A percentile compares a stretch with the other conserved stretches of the same genome.
phyloP scores from a whole-genome alignment of 148 eudicot species.

The Tetragonia tetragonoides region DNA sequence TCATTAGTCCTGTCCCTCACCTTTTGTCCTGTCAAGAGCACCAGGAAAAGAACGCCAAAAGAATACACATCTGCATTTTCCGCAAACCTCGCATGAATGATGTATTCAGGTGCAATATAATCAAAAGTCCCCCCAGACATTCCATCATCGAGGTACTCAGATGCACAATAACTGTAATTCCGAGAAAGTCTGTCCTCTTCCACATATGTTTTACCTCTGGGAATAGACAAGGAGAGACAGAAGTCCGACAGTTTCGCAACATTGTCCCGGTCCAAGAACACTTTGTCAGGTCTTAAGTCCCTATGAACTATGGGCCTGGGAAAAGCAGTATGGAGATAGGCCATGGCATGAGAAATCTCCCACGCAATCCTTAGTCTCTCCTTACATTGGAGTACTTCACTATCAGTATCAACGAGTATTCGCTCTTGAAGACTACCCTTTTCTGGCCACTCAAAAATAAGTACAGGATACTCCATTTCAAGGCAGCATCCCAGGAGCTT shows the following conservation, averaged over 20 bases:
- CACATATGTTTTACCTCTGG: neutral
- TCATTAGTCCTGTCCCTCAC: neutral
- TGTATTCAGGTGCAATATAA: no score
- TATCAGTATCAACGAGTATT: neutral
- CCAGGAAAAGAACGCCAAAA: slow-evolving; percentile 7
- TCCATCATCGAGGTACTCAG: neutral
- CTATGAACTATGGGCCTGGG: slow-evolving; percentile 6
- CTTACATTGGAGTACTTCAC: neutral
- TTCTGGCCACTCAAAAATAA: neutral
- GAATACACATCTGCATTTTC: slow-evolving; percentile 3
- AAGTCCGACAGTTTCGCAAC: slow-evolving; percentile 1
- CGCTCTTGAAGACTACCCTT: neutral
- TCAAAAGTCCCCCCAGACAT: no score
- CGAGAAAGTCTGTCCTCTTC: neutral
- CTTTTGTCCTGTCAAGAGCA: slow-evolving; percentile 9
- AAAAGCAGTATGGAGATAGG: slow-evolving; percentile 14
- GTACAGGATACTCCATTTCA: neutral
- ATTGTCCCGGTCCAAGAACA: neutral
- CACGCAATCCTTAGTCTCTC: neutral
- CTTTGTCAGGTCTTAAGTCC: neutral
- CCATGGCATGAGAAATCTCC: slow-evolving; percentile 1
- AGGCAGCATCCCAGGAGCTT: neutral
- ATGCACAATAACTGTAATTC: neutral
- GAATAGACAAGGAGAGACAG: neutral
- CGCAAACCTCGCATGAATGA: neutral